These are phyloP conservation scores for Thymus quinquecostatus DNA, from an alignment of 257 asterid genomes.

Conservation along the genomic window DNA sequence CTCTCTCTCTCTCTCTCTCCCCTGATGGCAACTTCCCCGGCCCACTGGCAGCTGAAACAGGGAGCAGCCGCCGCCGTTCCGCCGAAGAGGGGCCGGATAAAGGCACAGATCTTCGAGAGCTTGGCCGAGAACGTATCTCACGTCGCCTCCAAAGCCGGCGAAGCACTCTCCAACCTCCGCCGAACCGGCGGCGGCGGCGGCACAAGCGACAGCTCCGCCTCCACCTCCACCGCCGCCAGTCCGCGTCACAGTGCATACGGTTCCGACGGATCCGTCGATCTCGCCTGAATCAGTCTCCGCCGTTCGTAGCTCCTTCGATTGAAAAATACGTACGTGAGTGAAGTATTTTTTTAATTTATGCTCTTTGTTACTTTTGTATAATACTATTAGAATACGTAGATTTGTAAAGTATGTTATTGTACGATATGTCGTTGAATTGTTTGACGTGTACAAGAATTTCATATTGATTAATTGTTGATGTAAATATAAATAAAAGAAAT, in stretches of 20 bases:
- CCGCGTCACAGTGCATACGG: constrained; percentile 33
- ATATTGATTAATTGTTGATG: not conserved
- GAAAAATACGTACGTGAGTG: too few species aligned
- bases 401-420: too few species aligned
- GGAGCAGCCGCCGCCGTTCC: constrained; percentile 2
- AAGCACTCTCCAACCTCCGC: constrained; percentile 23
- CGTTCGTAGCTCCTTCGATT: not conserved
- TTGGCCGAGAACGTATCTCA: constrained; percentile 34
- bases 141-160: constrained; percentile 32
- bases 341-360: too few species aligned
- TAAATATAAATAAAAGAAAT: not conserved
- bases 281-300: constrained; percentile 7
- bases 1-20: not conserved
- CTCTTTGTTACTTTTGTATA: too few species aligned
- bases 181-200: constrained; percentile 10
- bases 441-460: not conserved
- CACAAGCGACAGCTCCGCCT: constrained; percentile 11
- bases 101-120: constrained; percentile 51
- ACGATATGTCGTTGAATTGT: not conserved
- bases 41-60: constrained; percentile 13
- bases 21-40: constrained; percentile 32
- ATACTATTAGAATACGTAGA: not conserved
- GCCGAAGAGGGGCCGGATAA: constrained; percentile 54
- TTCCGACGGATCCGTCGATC: constrained; percentile 29
- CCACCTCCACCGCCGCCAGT: constrained; percentile 34